phyloP scores from a whole-genome alignment of 2,329 filamentous ascomycete species.

The Chalara sp. region DNA sequence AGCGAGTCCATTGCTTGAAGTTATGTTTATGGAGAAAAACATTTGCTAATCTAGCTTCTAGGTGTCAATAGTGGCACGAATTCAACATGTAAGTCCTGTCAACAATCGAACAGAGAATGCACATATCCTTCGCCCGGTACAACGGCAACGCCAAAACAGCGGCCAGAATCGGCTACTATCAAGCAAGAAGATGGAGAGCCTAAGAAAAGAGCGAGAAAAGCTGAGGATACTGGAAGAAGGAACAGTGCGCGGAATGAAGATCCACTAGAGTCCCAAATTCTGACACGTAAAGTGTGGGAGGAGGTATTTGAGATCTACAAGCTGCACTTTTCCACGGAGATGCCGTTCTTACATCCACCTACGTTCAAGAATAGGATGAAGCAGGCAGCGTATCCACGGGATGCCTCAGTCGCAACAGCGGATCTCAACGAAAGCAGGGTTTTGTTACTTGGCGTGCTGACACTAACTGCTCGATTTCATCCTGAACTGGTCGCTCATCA shows the following conservation, averaged over 20 bases:
- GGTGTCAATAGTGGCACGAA: slow-evolving; percentile 60
- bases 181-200: slow-evolving; percentile 36
- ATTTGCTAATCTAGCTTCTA: slow-evolving; percentile 9
- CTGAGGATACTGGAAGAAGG: slow-evolving; percentile 30
- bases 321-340: slow-evolving; percentile 63
- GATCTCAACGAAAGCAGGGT: slow-evolving; percentile 42
- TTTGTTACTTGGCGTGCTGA: slow-evolving; percentile 59
- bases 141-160: slow-evolving; percentile 21
- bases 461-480: slow-evolving; percentile 64
- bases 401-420: slow-evolving; percentile 14
- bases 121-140: slow-evolving; percentile 54
- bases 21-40: background rate
- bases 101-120: slow-evolving; percentile 65
- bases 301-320: slow-evolving; percentile 65
- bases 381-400: slow-evolving; percentile 32
- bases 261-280: slow-evolving; percentile 51
- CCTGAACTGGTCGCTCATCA: slow-evolving; percentile 48
- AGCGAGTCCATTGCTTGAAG: slow-evolving; percentile 25
- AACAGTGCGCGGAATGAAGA: slow-evolving; percentile 41
- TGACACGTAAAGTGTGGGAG: slow-evolving; percentile 61
- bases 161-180: slow-evolving; percentile 21
- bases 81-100: slow-evolving; percentile 68
- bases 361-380: slow-evolving; percentile 50
- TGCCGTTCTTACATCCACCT: slow-evolving; percentile 64
- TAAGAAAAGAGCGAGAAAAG: slow-evolving; percentile 33